Percentiles rank a stretch among this genome's conserved stretches.
Evolutionary conservation across 2,329 filamentous ascomycete species (phyloP).

Genomic region (Penicillium verrucosum): DNA sequence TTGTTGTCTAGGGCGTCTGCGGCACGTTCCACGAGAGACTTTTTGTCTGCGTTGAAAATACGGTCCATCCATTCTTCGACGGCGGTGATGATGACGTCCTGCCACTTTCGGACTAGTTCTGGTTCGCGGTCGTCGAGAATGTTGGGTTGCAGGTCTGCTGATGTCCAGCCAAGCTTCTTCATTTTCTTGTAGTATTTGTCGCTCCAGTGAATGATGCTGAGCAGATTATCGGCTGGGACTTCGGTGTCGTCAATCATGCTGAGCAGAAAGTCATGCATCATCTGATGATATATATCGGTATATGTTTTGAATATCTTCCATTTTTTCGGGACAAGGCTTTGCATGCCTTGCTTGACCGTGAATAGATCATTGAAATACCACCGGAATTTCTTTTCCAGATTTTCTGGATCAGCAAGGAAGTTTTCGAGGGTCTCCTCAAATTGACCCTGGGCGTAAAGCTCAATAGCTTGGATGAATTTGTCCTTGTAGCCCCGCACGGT

Average conservation of each 20-base stretch:
- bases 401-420: conserved; percentile 79
- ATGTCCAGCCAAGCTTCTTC: conserved; percentile 76
- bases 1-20: conserved; percentile 80
- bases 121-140: conserved; percentile 85
- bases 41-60: conserved; percentile 78
- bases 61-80: conserved; percentile 97
- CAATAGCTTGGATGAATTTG: conserved; percentile 81
- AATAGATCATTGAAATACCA: conserved; percentile 99
- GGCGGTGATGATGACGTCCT: conserved; percentile 89
- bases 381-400: conserved; percentile 80
- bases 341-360: conserved; percentile 90
- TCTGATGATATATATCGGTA: conserved; percentile 81
- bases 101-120: conserved; percentile 90
- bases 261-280: conserved; percentile 93
- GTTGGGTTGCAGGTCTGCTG: conserved; percentile 75
- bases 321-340: conserved; percentile 85
- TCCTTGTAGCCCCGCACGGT: conserved; percentile 94
- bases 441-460: conserved; percentile 67
- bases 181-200: conserved; percentile 97
- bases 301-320: conserved; percentile 95
- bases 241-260: conserved; percentile 78
- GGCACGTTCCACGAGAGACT: conserved; percentile 74
- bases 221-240: conserved; percentile 78
- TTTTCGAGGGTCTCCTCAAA: conserved; percentile 68
- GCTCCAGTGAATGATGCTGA: conserved; percentile 91